Conservation (phyloP, 805 yeast species). For the Clavispora santaluciae region DNA sequence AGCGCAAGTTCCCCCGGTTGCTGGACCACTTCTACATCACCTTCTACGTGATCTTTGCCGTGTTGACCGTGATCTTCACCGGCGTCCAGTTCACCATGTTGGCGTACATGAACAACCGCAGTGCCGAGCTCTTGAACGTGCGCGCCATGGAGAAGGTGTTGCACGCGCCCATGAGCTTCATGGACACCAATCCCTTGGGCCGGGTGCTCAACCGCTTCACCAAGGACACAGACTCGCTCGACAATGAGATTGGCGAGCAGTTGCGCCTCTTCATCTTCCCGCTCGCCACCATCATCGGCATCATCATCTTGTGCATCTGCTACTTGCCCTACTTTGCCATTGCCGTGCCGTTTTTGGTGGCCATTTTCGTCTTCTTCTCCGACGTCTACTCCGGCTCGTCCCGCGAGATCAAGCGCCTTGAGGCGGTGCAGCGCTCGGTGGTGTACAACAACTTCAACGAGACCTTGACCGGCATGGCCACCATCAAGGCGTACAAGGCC, state of each 20-base stretch:
- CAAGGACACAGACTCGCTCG: constrained; percentile 43
- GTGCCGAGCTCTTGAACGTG: constrained; percentile 34
- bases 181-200: constrained; percentile 42
- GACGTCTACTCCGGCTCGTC: constrained; percentile 45
- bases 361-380: constrained; percentile 34
- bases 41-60: constrained; percentile 31
- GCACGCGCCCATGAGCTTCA: constrained; percentile 40
- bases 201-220: constrained; percentile 42
- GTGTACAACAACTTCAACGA: constrained; percentile 49
- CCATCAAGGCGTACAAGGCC: constrained; percentile 41
- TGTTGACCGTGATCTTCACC: constrained; percentile 35
- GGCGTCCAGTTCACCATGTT: constrained; percentile 37
- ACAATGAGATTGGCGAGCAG: constrained; percentile 42
- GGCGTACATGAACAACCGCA: constrained; percentile 37
- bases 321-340: constrained; percentile 54
- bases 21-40: constrained; percentile 32
- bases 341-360: constrained; percentile 47
- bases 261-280: constrained; percentile 38
- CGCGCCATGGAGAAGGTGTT: constrained; percentile 34
- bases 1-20: constrained; percentile 23
- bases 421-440: constrained; percentile 43
- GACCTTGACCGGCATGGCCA: constrained; percentile 42
- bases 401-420: constrained; percentile 45
- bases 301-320: constrained; percentile 42
- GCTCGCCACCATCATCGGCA: constrained; percentile 28